Percentiles rank a stretch among this genome's conserved stretches.
These are phyloP conservation scores for Fusarium albosuccineum DNA, from an alignment of 2,329 filamentous ascomycete species.

Conservation along the genomic window DNA sequence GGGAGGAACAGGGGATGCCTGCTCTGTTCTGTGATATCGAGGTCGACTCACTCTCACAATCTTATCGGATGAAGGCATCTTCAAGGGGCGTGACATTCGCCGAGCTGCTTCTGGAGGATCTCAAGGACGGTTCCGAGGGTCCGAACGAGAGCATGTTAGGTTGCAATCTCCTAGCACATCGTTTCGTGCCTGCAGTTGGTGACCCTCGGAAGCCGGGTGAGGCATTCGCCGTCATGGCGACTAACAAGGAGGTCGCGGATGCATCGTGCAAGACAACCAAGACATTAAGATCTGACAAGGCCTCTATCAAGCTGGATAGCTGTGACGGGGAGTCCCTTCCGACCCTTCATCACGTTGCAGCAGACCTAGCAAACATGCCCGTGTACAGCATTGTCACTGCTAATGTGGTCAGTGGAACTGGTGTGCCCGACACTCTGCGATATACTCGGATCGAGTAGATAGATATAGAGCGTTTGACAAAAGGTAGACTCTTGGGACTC, in stretches of 20 bases:
- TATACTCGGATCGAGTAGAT: background rate
- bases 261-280: conserved; percentile 19
- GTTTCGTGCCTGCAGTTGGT: conserved; percentile 22
- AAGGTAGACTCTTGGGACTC: too few relatives aligned
- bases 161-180: conserved; percentile 4
- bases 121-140: conserved; percentile 7
- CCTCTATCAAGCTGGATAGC: conserved; percentile 5
- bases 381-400: conserved; percentile 22
- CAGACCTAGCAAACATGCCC: conserved; percentile 31
- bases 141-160: background rate
- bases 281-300: background rate
- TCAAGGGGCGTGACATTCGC: conserved; percentile 30
- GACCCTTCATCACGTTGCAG: conserved; percentile 36
- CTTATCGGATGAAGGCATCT: conserved; percentile 22
- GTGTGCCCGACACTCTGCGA: background rate
- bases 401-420: conserved; percentile 24
- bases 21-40: conserved; percentile 68
- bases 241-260: conserved; percentile 2
- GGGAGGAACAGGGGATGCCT: conserved; percentile 73
- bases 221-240: conserved; percentile 14
- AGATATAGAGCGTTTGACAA: too few relatives aligned
- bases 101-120: conserved; percentile 17
- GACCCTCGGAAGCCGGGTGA: conserved; percentile 14
- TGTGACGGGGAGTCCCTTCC: conserved; percentile 29
- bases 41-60: conserved; percentile 39